Evolutionary conservation across 192 early-diverging fungal genomes (phyloP).

Genomic region (Entomortierella beljakovae): DNA sequence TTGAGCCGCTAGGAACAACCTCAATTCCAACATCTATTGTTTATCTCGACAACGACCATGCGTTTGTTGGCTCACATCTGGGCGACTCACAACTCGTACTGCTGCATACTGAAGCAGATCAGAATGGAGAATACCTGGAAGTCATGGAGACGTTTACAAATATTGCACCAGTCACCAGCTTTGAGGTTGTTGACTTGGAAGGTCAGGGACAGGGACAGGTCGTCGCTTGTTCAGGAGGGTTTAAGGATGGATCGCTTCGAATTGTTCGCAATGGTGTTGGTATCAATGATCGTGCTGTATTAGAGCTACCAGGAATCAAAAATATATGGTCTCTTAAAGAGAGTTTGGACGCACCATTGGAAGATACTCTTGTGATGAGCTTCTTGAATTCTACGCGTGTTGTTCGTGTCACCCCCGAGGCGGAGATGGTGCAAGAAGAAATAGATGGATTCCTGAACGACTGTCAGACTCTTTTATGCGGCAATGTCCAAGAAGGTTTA

Average conservation of each 20-base stretch:
- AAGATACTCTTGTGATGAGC: conserved; percentile 68
- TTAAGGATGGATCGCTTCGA: conserved; percentile 78
- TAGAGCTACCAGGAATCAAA: conserved; percentile 75
- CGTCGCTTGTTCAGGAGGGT: conserved; percentile 87
- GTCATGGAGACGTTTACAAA: conserved; percentile 73
- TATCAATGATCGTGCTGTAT: conserved; percentile 70
- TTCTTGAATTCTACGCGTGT: conserved; percentile 73
- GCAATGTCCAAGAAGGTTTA: conserved; percentile 32
- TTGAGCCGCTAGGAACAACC: conserved; percentile 60
- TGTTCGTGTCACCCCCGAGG: conserved; percentile 55
- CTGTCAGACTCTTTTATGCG: conserved; percentile 22
- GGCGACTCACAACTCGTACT: conserved; percentile 86
- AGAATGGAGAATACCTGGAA: conserved; percentile 64
- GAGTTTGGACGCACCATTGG: conserved; percentile 43
- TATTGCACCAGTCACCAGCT: conserved; percentile 87
- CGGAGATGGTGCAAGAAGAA: conserved; percentile 62
- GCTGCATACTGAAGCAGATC: conserved; percentile 63
- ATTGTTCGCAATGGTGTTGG: conserved; percentile 92
- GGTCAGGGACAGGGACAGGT: conserved; percentile 79
- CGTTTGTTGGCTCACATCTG: conserved; percentile 88
- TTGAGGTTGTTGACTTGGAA: conserved; percentile 85
- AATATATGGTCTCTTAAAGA: conserved; percentile 78
- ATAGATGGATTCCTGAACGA: conserved; percentile 44
- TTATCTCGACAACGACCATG: conserved; percentile 73
- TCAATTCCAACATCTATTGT: conserved; percentile 71